phyloP scores from a whole-genome alignment of 805 yeast species.

The Ogataea salicorniae region DNA sequence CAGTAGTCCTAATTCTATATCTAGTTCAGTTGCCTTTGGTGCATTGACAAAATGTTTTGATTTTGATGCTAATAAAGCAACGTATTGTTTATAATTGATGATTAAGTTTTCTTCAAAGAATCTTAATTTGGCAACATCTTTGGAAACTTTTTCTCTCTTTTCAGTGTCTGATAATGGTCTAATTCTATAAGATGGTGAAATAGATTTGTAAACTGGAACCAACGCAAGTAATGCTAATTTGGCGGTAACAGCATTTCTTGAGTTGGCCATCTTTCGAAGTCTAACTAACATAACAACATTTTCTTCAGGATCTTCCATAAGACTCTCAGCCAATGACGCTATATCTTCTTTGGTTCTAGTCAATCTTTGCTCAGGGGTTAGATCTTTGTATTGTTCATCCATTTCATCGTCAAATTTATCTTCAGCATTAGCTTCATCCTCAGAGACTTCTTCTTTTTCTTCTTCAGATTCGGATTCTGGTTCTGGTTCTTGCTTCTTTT shows the following conservation, averaged over 20 bases:
- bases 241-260: constrained; percentile 59
- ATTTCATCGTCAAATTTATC: constrained; percentile 23
- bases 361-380: constrained; percentile 49
- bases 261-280: constrained; percentile 62
- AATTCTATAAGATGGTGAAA: constrained; percentile 85
- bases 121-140: constrained; percentile 74
- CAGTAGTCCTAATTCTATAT: constrained; percentile 44
- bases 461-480: constrained; percentile 12
- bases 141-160: constrained; percentile 73
- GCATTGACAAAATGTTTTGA: constrained; percentile 29
- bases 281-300: constrained; percentile 60
- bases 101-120: constrained; percentile 77
- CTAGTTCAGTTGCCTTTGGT: constrained; percentile 28
- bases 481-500: constrained; percentile 13
- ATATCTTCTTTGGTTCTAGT: constrained; percentile 71
- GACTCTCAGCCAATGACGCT: constrained; percentile 70
- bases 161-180: constrained; percentile 80
- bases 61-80: constrained; percentile 45
- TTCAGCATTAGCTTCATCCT: constrained; percentile 10
- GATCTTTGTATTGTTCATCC: constrained; percentile 38
- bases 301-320: constrained; percentile 89
- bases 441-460: constrained; percentile 12
- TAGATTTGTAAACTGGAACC: constrained; percentile 76
- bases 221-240: constrained; percentile 74
- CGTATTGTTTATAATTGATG: constrained; percentile 59